Evolutionary conservation across 192 early-diverging fungal genomes (phyloP).

Genomic region (Piromyces sp.): DNA sequence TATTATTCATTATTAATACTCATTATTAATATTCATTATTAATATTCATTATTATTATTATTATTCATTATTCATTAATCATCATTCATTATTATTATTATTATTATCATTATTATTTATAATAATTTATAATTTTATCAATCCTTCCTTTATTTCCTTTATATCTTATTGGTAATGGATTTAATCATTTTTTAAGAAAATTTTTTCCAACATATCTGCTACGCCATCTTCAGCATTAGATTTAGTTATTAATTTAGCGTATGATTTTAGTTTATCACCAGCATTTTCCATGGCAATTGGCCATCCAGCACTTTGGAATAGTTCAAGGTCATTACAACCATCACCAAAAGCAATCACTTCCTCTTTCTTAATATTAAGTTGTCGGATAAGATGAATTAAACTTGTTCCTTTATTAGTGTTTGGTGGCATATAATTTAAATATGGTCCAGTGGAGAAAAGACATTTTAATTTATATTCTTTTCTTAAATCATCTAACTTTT

Average conservation of each 20-base stretch:
- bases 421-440: neutral
- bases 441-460: neutral
- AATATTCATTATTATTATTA: no score
- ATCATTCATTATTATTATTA: no score
- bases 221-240: neutral
- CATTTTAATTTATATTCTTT: neutral
- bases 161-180: no score
- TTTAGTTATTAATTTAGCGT: neutral
- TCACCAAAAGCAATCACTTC: neutral
- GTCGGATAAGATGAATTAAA: neutral
- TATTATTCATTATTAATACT: no score
- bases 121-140: no score
- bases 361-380: neutral
- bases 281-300: neutral
- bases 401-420: neutral
- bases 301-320: neutral
- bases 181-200: neutral
- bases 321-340: neutral
- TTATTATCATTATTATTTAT: no score
- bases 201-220: neutral
- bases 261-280: neutral
- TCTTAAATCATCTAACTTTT: neutral
- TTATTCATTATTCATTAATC: no score
- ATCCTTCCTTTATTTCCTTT: no score
- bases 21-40: no score